Percentiles rank a stretch among this genome's conserved stretches.
These are phyloP conservation scores for Chytriomyces hyalinus DNA, from an alignment of 192 early-diverging fungal species.

Conservation along the genomic window DNA sequence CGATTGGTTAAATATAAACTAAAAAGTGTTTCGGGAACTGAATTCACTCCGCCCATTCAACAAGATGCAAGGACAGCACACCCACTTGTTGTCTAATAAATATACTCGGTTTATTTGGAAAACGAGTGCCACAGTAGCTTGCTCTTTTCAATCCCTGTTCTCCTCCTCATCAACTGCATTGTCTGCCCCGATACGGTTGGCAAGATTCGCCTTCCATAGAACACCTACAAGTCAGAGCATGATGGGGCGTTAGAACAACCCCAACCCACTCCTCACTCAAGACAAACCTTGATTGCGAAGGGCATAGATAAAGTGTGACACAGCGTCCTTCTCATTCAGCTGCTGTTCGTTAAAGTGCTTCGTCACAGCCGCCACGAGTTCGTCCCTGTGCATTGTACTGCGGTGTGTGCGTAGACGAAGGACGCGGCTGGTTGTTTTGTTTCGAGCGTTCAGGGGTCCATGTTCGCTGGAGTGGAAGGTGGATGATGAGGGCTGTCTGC, in stretches of 20 bases:
- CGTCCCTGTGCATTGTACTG: conserved; percentile 32
- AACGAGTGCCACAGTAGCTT: too few relatives aligned
- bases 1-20: too few relatives aligned
- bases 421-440: conserved; percentile 10
- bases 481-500: background rate
- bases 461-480: background rate
- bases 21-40: too few relatives aligned
- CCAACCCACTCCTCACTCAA: background rate
- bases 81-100: too few relatives aligned
- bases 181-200: background rate
- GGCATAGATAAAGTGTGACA: conserved; percentile 50
- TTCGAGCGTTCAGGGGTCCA: background rate
- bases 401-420: conserved; percentile 11
- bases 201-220: conserved; percentile 33
- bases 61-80: too few relatives aligned
- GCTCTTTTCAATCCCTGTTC: background rate
- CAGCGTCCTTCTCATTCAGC: conserved; percentile 52
- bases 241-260: conserved; percentile 2
- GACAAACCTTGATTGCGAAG: conserved; percentile 48
- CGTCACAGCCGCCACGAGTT: conserved; percentile 45
- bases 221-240: conserved; percentile 7
- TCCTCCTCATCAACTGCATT: background rate
- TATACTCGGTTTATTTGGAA: too few relatives aligned
- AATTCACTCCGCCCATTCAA: too few relatives aligned
- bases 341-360: conserved; percentile 49